These are phyloP conservation scores for Glutinoglossum americanum DNA, from an alignment of 495 filamentous ascomycete genomes.

Conservation along the genomic window DNA sequence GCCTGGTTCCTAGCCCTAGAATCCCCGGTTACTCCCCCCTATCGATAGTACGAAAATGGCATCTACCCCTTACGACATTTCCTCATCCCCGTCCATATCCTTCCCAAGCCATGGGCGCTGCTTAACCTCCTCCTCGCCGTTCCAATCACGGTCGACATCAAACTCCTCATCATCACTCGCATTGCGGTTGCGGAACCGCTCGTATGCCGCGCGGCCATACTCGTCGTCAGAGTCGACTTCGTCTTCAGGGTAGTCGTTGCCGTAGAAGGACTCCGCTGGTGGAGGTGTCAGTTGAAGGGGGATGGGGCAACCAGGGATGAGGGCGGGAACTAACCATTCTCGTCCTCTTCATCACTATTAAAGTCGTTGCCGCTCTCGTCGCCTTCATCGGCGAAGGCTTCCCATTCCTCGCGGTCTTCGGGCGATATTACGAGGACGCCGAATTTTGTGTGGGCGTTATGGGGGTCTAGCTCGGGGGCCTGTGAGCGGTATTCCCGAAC, in stretches of 20 bases:
- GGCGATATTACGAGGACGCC: slow-evolving; percentile 37
- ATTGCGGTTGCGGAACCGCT: slow-evolving; percentile 19
- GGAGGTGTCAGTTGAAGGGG: slow-evolving; percentile 6
- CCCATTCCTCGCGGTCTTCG: slow-evolving; percentile 36
- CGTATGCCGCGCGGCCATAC: slow-evolving; percentile 26
- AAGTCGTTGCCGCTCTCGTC: slow-evolving; percentile 30
- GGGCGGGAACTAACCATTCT: slow-evolving; percentile 25
- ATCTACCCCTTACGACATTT: no score
- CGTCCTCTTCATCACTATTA: slow-evolving; percentile 39
- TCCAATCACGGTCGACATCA: slow-evolving; percentile 23
- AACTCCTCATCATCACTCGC: slow-evolving; percentile 33
- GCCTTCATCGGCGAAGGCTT: slow-evolving; percentile 29
- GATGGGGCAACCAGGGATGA: no score
- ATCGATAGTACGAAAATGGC: no score
- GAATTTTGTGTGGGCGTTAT: slow-evolving; percentile 17
- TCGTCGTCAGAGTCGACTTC: slow-evolving; percentile 38
- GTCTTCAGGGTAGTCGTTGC: slow-evolving; percentile 47
- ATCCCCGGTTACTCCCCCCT: no score
- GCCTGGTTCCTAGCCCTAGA: no score
- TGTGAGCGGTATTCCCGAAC: slow-evolving; percentile 22
- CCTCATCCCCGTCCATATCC: background rate
- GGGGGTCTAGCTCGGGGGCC: slow-evolving; percentile 6
- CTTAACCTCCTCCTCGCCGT: slow-evolving; percentile 19
- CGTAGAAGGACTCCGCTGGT: slow-evolving; percentile 40
- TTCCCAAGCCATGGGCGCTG: background rate